Base-by-base conservation (phyloP, 495 filamentous ascomycete species). In the Letharia lupina region DNA sequence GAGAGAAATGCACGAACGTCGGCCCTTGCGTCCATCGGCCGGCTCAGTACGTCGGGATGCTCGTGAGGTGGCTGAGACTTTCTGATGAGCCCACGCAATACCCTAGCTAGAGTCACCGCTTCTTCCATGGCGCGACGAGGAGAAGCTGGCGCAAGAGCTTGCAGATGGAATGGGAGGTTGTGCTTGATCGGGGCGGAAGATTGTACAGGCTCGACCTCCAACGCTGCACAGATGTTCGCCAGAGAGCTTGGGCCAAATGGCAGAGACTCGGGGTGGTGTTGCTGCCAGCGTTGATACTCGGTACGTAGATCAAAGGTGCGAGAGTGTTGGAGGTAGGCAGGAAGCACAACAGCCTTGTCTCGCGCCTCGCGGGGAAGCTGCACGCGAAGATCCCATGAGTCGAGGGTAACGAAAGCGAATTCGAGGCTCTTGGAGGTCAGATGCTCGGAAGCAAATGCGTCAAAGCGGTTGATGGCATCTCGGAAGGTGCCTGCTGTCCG, bases 241-340 rank as follows among this genome's bases (percentile, higher is more conserved):
- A 98, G 83, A 69, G 92, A 93, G 58, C 91, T 96, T 48, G 94
- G 91, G 6, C 93, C 95, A 76, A 97, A 98, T 1, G 94, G 94
- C 57, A 98, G 81, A 45, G 94, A 96, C 79, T 98, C 94, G 31
- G 94, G 94, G 72, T 98, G 94, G 70, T 97, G 93, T 69, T 91
- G 91, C 77, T 98, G 94, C 94, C 95, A 98, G 71, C 91, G 85
- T 73, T 96, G 91, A 74, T 98, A 98, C 79, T 98, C 94, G 68
- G 93, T 94, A 57, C 94, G 89, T 39, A 98, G 83, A 76, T 98
- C 94, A 76, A 96, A 98, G 42, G 92, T 94, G 59, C 94, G 87
- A 48, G 94, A 97, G 80, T 98, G 94, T 77, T 97, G 94, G 40
- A 98, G 83, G 74, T 97, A 98, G 20, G 92, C 86, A n/a, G 94